Conservation (phyloP, 352 stramenopile genomes). For the Hyaloperonospora arabidopsidis region DNA sequence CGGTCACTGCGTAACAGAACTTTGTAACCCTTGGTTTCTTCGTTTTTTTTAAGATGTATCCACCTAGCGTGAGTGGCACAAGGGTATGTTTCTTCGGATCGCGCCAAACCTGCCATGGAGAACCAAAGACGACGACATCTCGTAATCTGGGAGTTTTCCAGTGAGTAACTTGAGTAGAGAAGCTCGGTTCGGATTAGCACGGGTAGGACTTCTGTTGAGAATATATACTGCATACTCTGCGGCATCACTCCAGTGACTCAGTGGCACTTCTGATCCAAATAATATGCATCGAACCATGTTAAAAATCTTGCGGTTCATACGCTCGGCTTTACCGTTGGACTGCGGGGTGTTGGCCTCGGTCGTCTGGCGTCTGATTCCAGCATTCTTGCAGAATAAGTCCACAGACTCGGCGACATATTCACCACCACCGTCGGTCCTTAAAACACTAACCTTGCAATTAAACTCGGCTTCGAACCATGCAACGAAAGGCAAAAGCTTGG, state of each 20-base stretch:
- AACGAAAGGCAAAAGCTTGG: background rate
- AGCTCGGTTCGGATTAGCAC: background rate
- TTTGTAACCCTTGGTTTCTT: background rate
- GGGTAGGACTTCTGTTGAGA: background rate
- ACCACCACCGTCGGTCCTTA: constrained; percentile 10
- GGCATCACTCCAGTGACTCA: constrained; percentile 20
- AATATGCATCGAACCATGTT: constrained; percentile 26
- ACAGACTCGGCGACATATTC: constrained; percentile 19
- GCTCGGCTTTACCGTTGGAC: constrained; percentile 26
- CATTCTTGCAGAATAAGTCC: constrained; percentile 21
- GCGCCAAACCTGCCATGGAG: background rate
- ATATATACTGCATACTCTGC: constrained; percentile 24
- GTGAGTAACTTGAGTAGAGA: background rate
- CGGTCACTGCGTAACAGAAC: background rate
- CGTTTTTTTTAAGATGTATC: background rate
- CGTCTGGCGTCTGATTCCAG: constrained; percentile 7
- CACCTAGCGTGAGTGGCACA: background rate
- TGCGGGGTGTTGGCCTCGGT: constrained; percentile 18
- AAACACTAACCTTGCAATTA: background rate
- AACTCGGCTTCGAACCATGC: background rate
- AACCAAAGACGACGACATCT: constrained; percentile 1
- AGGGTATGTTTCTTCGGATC: background rate
- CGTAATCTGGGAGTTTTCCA: background rate
- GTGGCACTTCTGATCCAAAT: constrained; percentile 16
- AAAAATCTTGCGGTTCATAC: background rate